These are phyloP conservation scores for Umbellularia californica DNA, from an alignment of 164 flowering plant species.

Conservation along the genomic window DNA sequence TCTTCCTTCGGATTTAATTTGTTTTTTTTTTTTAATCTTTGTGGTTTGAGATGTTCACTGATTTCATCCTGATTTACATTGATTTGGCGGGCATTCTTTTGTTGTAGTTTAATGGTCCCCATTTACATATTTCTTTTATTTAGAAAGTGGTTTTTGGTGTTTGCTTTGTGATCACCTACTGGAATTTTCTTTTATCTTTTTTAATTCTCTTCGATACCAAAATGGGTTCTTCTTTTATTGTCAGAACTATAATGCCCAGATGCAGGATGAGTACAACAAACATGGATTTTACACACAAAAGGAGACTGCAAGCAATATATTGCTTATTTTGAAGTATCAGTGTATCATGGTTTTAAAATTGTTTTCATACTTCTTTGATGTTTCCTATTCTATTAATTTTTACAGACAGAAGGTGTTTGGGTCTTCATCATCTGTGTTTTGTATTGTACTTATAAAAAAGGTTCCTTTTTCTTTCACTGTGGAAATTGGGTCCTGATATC, in stretches of 20 bases:
- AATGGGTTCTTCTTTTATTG: neutral
- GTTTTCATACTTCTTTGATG: neutral
- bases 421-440: neutral
- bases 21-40: slow-evolving; percentile 1
- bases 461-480: no score
- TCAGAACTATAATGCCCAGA: neutral
- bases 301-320: neutral
- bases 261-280: neutral
- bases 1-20: no score
- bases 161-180: neutral
- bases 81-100: neutral
- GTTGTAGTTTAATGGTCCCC: neutral
- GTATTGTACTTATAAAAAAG: neutral
- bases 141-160: neutral
- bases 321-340: neutral
- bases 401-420: neutral
- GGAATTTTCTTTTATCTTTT: neutral
- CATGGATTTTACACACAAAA: no score
- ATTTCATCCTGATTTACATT: neutral
- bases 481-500: neutral
- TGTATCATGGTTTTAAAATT: neutral
- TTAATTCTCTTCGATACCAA: neutral
- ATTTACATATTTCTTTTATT: neutral
- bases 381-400: neutral
- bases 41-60: neutral